These are phyloP conservation scores for Globisporangium cylindrosporum DNA, from an alignment of 352 stramenopile species.

Conservation along the genomic window DNA sequence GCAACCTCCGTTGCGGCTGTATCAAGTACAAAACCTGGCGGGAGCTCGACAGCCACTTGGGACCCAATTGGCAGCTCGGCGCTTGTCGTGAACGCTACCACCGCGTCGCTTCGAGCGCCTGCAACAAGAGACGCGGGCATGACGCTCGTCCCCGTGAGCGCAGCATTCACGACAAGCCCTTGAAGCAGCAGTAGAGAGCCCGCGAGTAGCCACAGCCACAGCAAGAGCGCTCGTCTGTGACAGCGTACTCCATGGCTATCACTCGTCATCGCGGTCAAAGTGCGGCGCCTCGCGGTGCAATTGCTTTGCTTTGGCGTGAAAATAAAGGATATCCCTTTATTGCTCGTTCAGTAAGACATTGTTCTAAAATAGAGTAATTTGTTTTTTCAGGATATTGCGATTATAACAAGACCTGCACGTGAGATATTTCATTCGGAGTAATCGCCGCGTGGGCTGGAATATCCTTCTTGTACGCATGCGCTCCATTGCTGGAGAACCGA, in stretches of 20 bases:
- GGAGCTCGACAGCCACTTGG: slow-evolving; percentile 30
- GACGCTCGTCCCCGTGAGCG: slow-evolving; percentile 25
- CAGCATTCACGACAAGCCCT: slow-evolving; percentile 11
- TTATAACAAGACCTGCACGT: too few species aligned
- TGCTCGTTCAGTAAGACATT: too few species aligned
- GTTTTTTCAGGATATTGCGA: too few species aligned
- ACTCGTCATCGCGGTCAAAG: too few species aligned
- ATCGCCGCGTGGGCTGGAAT: not conserved
- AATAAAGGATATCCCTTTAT: too few species aligned
- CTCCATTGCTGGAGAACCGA: slow-evolving; percentile 7
- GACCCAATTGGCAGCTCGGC: slow-evolving; percentile 23
- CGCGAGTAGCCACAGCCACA: not conserved
- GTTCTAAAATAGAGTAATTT: too few species aligned
- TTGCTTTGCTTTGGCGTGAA: too few species aligned
- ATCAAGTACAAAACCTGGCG: slow-evolving; percentile 28
- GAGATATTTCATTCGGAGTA: not conserved
- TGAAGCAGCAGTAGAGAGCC: not conserved
- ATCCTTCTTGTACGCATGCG: not conserved
- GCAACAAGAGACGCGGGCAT: slow-evolving; percentile 22
- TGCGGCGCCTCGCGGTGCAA: too few species aligned
- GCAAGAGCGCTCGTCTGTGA: not conserved
- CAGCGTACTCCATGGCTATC: too few species aligned
- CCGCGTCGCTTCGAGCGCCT: slow-evolving; percentile 19
- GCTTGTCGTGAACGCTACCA: slow-evolving; percentile 28
- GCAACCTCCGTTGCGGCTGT: slow-evolving; percentile 13